A percentile compares a stretch with the other conserved stretches of the same genome.
These are phyloP conservation scores for Yamadazyma mexicana DNA, from an alignment of 1,139 yeast genomes.

Conservation along the genomic window DNA sequence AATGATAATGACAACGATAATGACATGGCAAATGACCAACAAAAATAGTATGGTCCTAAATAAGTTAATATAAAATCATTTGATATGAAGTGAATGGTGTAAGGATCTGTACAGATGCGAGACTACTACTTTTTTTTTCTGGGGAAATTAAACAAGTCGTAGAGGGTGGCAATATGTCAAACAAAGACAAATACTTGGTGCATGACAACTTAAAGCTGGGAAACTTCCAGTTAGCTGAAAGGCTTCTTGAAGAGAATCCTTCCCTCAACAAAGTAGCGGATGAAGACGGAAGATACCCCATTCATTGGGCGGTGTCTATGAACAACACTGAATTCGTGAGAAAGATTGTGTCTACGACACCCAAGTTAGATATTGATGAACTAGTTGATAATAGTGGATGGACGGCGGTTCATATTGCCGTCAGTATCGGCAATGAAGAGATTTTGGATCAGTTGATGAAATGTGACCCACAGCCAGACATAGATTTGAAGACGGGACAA, in stretches of 20 bases:
- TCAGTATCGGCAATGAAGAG: conserved; percentile 66
- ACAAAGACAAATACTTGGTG: conserved; percentile 28
- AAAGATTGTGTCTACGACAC: conserved; percentile 7
- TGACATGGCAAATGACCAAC: too few species aligned
- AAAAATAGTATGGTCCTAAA: neutral
- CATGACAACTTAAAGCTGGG: conserved; percentile 65
- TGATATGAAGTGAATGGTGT: neutral
- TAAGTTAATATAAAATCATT: too few species aligned
- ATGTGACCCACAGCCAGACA: conserved; percentile 31
- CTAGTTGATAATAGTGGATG: conserved; percentile 75
- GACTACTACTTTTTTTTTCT: neutral
- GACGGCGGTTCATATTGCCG: conserved; percentile 84
- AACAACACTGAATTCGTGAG: conserved; percentile 54
- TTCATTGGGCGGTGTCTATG: conserved; percentile 87
- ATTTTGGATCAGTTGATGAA: conserved; percentile 44
- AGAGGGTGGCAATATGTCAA: conserved; percentile 3
- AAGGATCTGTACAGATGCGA: too few species aligned
- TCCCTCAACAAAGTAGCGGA: conserved; percentile 49
- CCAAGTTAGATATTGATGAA: conserved; percentile 62
- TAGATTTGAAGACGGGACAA: conserved; percentile 52
- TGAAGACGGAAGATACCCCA: conserved; percentile 75
- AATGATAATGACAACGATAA: conserved; percentile 1
- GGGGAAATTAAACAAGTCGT: neutral
- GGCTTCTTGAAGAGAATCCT: conserved; percentile 50
- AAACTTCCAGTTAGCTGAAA: conserved; percentile 48